Evolutionary conservation across 2,329 filamentous ascomycete species (phyloP), one percentile per base, ranked within the genome.

Genomic region (Xylariaceae sp.): DNA sequence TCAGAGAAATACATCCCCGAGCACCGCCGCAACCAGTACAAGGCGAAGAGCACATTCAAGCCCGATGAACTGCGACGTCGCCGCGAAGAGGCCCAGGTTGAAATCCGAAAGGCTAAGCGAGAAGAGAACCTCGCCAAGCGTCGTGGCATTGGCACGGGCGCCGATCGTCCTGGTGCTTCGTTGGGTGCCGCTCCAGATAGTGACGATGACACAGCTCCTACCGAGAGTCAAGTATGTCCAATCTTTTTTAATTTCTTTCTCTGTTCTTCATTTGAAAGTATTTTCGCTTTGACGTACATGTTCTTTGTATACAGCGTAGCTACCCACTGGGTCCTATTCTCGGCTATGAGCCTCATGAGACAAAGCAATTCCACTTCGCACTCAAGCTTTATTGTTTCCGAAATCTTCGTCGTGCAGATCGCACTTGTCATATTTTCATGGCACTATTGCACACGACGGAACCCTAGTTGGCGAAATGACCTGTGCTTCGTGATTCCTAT

Each of bases 41-140:
- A 99, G 88, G 94, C 94, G 50, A 97, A 97, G 85, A 93, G 91
- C 78, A 91, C 91, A 70, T 97, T 99, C 84, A 97, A 97, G 86
- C 93, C 93, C 68, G 94, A 99, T 75, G 94, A 99, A 81, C 88
- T 99, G 64, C 91, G 94, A 73, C 92, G 94, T 71, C 94, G 94
- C 73, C 94, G 94, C 73, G 94, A 99, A 76, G 94, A 99, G 79
- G 92, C 97, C 77, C 94, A 97, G 80, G 94, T 99, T 64, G 94
- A 99, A 81, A 99, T 99, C 72, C 88, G 94, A 74, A 96, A 96
- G 81, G 91, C 92, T 63, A 97, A 97, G 86, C 88, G 94, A 73
- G 94, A 99, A 79, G 94, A 99, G 81, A 97, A 97, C 79, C 80
- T 99, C 73, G 94, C 94, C 75, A 99, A 99, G 86, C 85, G 94